A percentile compares a stretch with the other conserved stretches of the same genome.
Evolutionary conservation across 176 grass and related monocot species (phyloP).

Genomic region (Panicum miliaceum): DNA sequence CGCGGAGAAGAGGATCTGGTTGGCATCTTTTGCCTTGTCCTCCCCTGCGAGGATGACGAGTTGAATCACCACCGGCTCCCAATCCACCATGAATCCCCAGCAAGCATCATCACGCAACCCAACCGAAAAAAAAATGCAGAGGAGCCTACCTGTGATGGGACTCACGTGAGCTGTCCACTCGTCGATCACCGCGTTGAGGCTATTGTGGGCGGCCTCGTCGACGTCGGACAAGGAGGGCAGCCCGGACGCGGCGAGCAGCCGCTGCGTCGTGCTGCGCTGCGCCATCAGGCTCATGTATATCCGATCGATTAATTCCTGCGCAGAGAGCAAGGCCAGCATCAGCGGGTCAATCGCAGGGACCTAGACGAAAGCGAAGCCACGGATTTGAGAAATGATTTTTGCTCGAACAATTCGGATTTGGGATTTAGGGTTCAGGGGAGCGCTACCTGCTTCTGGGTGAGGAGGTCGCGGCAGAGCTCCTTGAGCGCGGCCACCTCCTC

Average conservation of each 20-base stretch:
- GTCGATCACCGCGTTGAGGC: conserved; percentile 73
- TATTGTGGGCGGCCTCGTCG: conserved; percentile 54
- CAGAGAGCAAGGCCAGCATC: not conserved
- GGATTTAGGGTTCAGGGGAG: not conserved
- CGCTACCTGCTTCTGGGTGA: conserved; percentile 70
- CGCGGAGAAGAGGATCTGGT: conserved; percentile 76
- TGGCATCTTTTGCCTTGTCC: conserved; percentile 55
- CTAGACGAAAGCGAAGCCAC: not conserved
- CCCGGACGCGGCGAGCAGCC: conserved; percentile 69
- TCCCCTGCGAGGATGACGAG: conserved; percentile 53
- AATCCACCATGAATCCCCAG: not conserved
- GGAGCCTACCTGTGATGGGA: conserved; percentile 51
- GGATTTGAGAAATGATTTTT: not conserved
- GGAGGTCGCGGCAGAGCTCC: conserved; percentile 71
- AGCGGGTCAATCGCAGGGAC: not conserved
- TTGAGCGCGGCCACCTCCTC: conserved; percentile 70
- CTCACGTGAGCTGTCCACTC: conserved; percentile 73
- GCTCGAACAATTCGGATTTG: no score
- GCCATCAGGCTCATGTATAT: conserved; percentile 61
- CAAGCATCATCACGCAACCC: not conserved
- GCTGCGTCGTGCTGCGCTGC: conserved; percentile 55
- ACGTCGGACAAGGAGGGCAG: conserved; percentile 58
- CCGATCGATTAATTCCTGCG: conserved; percentile 79
- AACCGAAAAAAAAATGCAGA: not conserved
- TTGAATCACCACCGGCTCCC: not conserved